Conservation (phyloP, 164 flowering plant species). For the Taxillus chinensis region DNA sequence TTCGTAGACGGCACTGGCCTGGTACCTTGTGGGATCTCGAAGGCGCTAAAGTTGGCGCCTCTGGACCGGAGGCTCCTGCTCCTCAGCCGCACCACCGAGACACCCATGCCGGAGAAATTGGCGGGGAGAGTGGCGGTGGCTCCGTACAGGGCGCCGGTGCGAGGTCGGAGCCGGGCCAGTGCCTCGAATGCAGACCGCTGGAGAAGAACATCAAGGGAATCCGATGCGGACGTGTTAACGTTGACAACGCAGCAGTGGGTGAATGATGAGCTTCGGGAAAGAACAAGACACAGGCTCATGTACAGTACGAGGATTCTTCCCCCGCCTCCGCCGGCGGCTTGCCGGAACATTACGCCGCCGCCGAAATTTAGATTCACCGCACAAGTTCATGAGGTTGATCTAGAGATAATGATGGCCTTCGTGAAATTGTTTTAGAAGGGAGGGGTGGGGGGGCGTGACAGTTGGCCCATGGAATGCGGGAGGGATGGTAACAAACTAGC, state of each 20-base stretch:
- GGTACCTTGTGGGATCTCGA: conserved; percentile 43
- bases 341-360: too few relatives aligned
- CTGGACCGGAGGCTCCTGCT: conserved; percentile 40
- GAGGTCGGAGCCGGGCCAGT: conserved; percentile 21
- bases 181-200: conserved; percentile 30
- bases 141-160: conserved; percentile 31
- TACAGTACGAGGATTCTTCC: too few relatives aligned
- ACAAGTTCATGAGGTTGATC: too few relatives aligned
- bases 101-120: conserved; percentile 40
- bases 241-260: not conserved
- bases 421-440: too few relatives aligned
- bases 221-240: not conserved
- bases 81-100: conserved; percentile 33
- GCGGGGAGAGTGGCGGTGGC: conserved; percentile 30
- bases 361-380: too few relatives aligned
- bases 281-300: too few relatives aligned
- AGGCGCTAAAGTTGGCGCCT: conserved; percentile 44
- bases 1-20: conserved; percentile 33
- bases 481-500: too few relatives aligned
- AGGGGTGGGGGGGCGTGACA: too few relatives aligned
- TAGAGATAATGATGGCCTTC: too few relatives aligned
- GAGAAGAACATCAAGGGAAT: conserved; percentile 31
- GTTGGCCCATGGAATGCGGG: too few relatives aligned
- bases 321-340: too few relatives aligned
- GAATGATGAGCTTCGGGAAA: not conserved